Base-by-base conservation (phyloP, 2,329 filamentous ascomycete species). In the Colletotrichum tropicale region DNA sequence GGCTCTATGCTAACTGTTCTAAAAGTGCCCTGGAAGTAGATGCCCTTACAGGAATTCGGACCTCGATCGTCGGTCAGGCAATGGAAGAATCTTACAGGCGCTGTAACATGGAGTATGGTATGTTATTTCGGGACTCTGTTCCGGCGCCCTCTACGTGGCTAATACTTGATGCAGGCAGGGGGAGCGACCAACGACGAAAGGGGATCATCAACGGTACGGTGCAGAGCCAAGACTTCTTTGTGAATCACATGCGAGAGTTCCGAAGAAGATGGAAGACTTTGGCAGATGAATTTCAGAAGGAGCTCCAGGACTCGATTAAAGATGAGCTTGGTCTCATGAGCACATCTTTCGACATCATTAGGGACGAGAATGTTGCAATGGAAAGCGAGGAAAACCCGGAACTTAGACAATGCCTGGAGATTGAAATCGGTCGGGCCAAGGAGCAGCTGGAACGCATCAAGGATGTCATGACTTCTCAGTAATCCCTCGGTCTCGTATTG, bases 41-140 rank as follows among this genome's bases (percentile, higher is more conserved):
- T 58, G 80, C 81, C 0, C 77, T 87, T 5, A 83, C 85, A 0
- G 79, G 83, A 8, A 79, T 87, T 18, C 80, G 81, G 18, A 87
- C 81, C 3, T 86, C 86, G 0, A 79, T 84, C 13, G 81, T 87
- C 6, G 84, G 84, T 0, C 71, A 80, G 67, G 78, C 80, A 1
- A 85, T 88, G 85, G 81, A 85, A 38, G 21, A 26, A 0, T 77
- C 83, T 1, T 88, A 88, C 43, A 65, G 58, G 7, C 68, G 12
- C 2, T 83, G 82, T 61, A 85, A 77, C 7, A n/a, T 18, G 2
- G 82, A 87, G 61, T 64, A 28, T 7, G 86, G 85, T 86, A 77
- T 77, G 78, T 30, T 26, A 12, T 2, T 16, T 32, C 24, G 21
- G 75, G 77, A 21, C 43, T 52, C n/a, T 5, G 10, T 24, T 5